Evolutionary conservation across 129 eudicot genomes (phyloP), one percentile per base, ranked within the genome.

Genomic region (Pittosporum tobira): DNA sequence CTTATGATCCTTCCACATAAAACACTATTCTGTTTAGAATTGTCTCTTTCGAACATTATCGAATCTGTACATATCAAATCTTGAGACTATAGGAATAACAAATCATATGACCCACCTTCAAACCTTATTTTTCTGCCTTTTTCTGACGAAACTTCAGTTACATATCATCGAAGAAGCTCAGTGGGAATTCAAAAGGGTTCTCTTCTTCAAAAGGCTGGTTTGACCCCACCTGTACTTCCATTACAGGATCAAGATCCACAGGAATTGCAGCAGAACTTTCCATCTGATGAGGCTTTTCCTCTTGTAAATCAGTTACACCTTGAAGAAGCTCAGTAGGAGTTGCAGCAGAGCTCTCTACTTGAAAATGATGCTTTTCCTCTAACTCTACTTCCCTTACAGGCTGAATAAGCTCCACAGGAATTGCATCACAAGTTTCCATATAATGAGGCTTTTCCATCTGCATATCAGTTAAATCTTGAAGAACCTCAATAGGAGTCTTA

Each of bases 1-100:
- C 74, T 73, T 79, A 34, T 46, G 77, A 81, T 69, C 94, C 71
- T 73, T 81, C 75, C 52, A 71, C 60, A 75, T 74, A 79, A n/a
- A n/a, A n/a, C n/a, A 37, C 72, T 69, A 73, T 72, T 57, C 38
- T 51, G 66, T 58, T 40, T 63, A 65, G 60, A 61, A 59, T 20
- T 22, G 12, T 57, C 69, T 48, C 50, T 52, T 59, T 54, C 62
- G 57, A 71, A 66, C 78, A 63, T 79, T 44, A 65, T 64, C 53
- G 52, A 67, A 75, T 79, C 79, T 82, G 73, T 76, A 86, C 83
- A 82, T 61, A 66, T 66, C 68, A 40, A 69, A 63, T 71, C 77
- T 73, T 76, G 61, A 48, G 67, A 57, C 75, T 64, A 73, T 72
- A 58, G 61, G 67, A 66, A 67, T 64, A 63, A 66, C 46, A 19